These are phyloP conservation scores for Fusarium protoensiforme DNA, from an alignment of 2,329 filamentous ascomycete genomes.

Conservation along the genomic window DNA sequence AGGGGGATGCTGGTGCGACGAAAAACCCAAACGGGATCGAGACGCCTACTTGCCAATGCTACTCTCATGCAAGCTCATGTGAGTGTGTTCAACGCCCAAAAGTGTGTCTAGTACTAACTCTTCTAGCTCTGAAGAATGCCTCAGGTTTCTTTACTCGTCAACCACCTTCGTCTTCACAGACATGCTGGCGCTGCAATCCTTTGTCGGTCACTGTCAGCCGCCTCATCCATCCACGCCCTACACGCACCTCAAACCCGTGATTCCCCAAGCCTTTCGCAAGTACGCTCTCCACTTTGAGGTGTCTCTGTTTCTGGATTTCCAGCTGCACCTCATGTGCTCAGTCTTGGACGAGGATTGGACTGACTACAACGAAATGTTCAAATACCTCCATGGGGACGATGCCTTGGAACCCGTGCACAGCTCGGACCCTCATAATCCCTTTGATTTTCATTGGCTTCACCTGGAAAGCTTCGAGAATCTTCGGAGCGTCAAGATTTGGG, in stretches of 20 bases:
- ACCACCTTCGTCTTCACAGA: background rate
- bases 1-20: background rate
- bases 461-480: background rate
- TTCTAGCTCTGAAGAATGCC: background rate
- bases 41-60: background rate
- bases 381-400: background rate
- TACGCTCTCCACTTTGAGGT: background rate
- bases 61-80: background rate
- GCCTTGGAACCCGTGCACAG: background rate
- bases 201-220: background rate
- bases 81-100: background rate
- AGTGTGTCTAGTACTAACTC: background rate
- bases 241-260: background rate
- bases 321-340: background rate
- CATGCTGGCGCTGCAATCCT: background rate
- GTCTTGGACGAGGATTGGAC: background rate
- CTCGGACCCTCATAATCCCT: background rate
- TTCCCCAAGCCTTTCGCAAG: background rate
- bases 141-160: background rate
- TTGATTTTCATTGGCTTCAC: background rate
- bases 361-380: background rate
- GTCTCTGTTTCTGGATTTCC: background rate
- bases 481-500: background rate
- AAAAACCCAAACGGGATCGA: background rate
- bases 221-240: background rate